These are phyloP conservation scores for Azolla pinnata DNA, from an alignment of 75 land plant genomes.

Conservation along the genomic window DNA sequence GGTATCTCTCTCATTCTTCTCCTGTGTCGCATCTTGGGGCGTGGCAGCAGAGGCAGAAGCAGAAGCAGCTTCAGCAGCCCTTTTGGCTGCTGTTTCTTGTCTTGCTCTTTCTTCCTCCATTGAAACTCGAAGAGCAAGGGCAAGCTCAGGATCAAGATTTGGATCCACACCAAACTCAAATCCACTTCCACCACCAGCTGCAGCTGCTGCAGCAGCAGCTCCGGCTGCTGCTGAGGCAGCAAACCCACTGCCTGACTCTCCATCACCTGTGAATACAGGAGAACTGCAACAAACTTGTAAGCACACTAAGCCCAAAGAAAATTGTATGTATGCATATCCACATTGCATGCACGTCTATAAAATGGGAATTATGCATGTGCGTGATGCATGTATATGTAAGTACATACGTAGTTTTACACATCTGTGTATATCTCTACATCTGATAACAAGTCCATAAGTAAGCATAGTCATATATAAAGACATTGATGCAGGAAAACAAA, in stretches of 20 bases:
- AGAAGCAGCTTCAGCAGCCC: slow-evolving; percentile 72
- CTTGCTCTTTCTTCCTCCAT: slow-evolving; percentile 99
- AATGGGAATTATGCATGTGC: too few species aligned
- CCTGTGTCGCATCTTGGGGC: slow-evolving; percentile 45
- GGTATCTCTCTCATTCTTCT: slow-evolving; percentile 49
- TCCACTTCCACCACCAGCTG: slow-evolving; percentile 67
- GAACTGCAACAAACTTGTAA: slow-evolving; percentile 49
- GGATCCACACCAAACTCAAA: slow-evolving; percentile 96
- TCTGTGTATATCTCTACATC: too few species aligned
- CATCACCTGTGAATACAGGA: slow-evolving; percentile 90
- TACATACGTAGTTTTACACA: too few species aligned
- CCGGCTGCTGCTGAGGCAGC: slow-evolving; percentile 67
- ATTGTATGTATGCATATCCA: too few species aligned
- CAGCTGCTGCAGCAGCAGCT: slow-evolving; percentile 72
- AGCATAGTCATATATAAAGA: too few species aligned
- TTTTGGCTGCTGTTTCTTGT: slow-evolving; percentile 89
- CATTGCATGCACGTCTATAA: too few species aligned
- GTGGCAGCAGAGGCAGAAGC: slow-evolving; percentile 21
- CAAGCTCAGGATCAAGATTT: slow-evolving; percentile 88
- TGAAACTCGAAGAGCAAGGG: slow-evolving; percentile 84
- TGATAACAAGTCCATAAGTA: too few species aligned
- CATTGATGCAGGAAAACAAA: too few species aligned
- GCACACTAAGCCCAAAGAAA: too few species aligned
- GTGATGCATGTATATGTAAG: too few species aligned
- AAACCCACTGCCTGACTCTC: slow-evolving; percentile 91